These are phyloP conservation scores for Aspergillus intermedius DNA, from an alignment of 2,329 filamentous ascomycete genomes.

Conservation along the genomic window DNA sequence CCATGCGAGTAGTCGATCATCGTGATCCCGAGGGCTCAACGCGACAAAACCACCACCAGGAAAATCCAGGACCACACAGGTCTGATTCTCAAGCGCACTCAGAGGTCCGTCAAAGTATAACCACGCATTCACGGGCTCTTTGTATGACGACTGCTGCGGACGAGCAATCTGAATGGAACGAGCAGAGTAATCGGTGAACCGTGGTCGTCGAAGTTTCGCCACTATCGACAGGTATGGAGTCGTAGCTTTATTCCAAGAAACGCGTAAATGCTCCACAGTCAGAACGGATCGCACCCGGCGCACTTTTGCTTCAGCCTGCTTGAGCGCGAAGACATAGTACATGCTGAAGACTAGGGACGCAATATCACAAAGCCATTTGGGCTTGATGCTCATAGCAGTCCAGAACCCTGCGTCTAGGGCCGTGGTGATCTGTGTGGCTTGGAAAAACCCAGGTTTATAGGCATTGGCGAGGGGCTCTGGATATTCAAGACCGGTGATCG, in stretches of 20 bases:
- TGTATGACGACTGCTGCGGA: slow-evolving; percentile 72
- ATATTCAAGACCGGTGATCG: slow-evolving; percentile 80
- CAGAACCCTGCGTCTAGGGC: slow-evolving; percentile 95
- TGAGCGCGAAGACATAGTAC: slow-evolving; percentile 88
- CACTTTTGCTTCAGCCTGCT: slow-evolving; percentile 94
- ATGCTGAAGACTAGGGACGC: slow-evolving; percentile 75
- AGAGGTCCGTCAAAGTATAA: slow-evolving; percentile 89
- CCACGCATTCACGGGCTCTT: slow-evolving; percentile 77
- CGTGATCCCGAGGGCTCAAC: slow-evolving; percentile 90
- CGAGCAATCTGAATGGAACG: slow-evolving; percentile 77
- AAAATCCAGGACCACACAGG: slow-evolving; percentile 76
- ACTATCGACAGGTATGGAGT: slow-evolving; percentile 76
- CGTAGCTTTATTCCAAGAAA: slow-evolving; percentile 92
- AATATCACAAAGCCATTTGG: slow-evolving; percentile 73
- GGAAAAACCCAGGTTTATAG: slow-evolving; percentile 87
- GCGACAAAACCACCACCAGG: slow-evolving; percentile 94
- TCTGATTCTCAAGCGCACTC: slow-evolving; percentile 67
- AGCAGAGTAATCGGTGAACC: slow-evolving; percentile 73
- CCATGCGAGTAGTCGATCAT: slow-evolving; percentile 92
- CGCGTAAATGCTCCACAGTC: slow-evolving; percentile 83
- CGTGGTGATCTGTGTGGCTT: slow-evolving; percentile 93
- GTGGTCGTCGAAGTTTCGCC: slow-evolving; percentile 66
- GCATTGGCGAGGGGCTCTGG: slow-evolving; percentile 92
- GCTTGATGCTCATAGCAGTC: slow-evolving; percentile 89
- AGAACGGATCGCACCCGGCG: slow-evolving; percentile 78